Base-by-base conservation (phyloP, 257 asterid species). In the Paulownia fortunei region DNA sequence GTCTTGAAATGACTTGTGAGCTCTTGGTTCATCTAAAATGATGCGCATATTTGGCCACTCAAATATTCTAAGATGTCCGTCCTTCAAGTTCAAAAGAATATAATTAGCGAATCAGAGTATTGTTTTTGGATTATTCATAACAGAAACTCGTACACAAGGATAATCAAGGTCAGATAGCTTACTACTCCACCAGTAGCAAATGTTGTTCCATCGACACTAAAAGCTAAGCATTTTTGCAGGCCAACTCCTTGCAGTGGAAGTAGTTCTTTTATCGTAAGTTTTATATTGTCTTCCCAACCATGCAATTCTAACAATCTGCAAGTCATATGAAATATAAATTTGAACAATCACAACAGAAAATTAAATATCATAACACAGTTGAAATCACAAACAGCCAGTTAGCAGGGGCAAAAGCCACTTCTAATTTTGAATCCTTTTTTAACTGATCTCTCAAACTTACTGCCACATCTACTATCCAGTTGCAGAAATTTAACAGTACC, bases 1-100 rank as follows among this genome's bases (percentile, higher is more conserved):
- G 83, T 96, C 98, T 79, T 83, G 94, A 82, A 94, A 92, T 67
- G 99, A 96, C 84, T 96, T 92, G 91, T 96, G 99, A 78, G 98
- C 98, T 81, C 87, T 83, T 80, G 90, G 97, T 87, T 96, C 99
- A 60, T 93, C 97, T 62, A 89, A 80, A 82, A 92, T 84, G 77
- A 81, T 62, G 26, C 80, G 83, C 94, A 93, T 83, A 70, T 73
- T 89, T 66, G 99, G 98, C 99, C 99, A 96, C 84, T 93, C 97
- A 42, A 92, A 90, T 66, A 96, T 86, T 83, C 97, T 92, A 82
- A 96, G 93, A 84, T 84, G 85, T 70, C 99, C 99, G 81, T 93
- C 96, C 99, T 96, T 85, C 72, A 85, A 78, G 72, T 83, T 67
- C 49, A 52, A 62, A 74, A 36, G 34, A 65, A 46, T 54, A 80